Evolutionary conservation across 2,329 filamentous ascomycete species (phyloP).

Genomic region (Diaporthe sp.): DNA sequence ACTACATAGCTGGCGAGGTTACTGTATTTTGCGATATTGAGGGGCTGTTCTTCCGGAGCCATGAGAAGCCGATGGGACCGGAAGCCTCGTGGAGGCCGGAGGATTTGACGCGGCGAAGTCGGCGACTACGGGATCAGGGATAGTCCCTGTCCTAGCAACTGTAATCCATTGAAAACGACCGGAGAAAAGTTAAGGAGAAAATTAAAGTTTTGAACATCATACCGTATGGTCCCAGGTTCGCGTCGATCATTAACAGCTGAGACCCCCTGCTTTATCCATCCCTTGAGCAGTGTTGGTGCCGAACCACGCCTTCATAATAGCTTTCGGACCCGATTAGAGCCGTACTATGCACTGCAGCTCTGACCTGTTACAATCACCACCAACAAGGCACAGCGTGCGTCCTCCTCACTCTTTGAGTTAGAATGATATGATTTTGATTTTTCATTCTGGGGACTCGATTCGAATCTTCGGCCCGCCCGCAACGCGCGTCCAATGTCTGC

Average conservation of each 20-base stretch:
- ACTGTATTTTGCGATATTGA: neutral
- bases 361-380: neutral
- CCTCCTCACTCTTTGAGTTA: neutral
- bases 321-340: slow-evolving; percentile 11
- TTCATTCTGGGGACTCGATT: neutral
- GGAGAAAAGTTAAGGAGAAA: neutral
- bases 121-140: neutral
- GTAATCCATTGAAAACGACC: neutral
- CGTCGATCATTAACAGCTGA: neutral
- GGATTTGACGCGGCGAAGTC: no score
- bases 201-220: slow-evolving; percentile 9
- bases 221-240: neutral
- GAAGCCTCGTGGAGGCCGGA: no score
- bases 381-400: neutral
- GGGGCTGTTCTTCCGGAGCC: no score
- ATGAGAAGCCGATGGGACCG: no score
- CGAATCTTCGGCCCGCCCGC: neutral
- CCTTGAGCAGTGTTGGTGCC: neutral
- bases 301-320: neutral
- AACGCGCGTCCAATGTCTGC: neutral
- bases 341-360: neutral
- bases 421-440: neutral
- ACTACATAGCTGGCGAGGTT: neutral
- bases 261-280: neutral
- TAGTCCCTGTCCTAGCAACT: neutral